Evolutionary conservation across 495 filamentous ascomycete species (phyloP).

Genomic region (Neurospora sp.): DNA sequence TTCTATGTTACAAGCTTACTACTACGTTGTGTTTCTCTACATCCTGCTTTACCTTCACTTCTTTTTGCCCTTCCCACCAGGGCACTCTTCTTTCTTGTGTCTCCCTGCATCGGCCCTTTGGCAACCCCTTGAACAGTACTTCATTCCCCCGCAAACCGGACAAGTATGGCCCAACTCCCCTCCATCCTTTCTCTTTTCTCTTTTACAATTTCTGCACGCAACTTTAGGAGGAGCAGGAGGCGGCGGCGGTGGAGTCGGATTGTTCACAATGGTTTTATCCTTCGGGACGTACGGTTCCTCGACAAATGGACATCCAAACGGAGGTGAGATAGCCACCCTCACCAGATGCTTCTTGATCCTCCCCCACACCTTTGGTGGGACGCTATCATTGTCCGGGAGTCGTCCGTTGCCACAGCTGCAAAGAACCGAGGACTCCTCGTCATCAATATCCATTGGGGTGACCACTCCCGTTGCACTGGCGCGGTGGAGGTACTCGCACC

Average conservation of each 20-base stretch:
- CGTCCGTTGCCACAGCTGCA: slow-evolving; percentile 27
- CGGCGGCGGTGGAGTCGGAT: not conserved
- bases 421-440: slow-evolving; percentile 15
- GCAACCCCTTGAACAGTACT: too few relatives aligned
- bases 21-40: not conserved
- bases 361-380: slow-evolving; percentile 22
- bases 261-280: not conserved
- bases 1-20: not conserved
- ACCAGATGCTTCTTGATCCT: slow-evolving; percentile 11
- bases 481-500: slow-evolving; percentile 35
- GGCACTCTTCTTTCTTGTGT: slow-evolving; percentile 17
- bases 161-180: slow-evolving; percentile 17
- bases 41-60: not conserved
- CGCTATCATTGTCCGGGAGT: slow-evolving; percentile 15
- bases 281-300: slow-evolving; percentile 19
- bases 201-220: slow-evolving; percentile 19
- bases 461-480: slow-evolving; percentile 1
- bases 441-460: slow-evolving; percentile 18
- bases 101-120: slow-evolving; percentile 24
- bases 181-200: slow-evolving; percentile 11
- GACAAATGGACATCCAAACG: slow-evolving; percentile 20
- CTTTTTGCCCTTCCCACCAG: not conserved
- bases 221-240: not conserved
- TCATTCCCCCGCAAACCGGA: too few relatives aligned
- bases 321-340: slow-evolving; percentile 29